phyloP scores from a whole-genome alignment of 2,329 filamentous ascomycete genomes.

The Didymella lethalis region DNA sequence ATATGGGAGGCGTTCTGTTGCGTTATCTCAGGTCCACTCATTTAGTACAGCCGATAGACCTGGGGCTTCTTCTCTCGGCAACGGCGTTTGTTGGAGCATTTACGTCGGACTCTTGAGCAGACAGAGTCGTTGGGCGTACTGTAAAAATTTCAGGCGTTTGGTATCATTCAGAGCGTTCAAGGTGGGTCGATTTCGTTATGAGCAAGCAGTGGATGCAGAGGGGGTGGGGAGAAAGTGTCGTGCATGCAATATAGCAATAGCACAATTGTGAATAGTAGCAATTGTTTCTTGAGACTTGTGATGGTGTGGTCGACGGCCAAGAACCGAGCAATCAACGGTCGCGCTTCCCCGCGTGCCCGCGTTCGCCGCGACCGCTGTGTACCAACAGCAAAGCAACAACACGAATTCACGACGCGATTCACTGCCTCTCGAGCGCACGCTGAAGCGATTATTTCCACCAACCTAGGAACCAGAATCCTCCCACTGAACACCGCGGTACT shows the following conservation, averaged over 20 bases:
- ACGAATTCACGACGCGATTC: background rate
- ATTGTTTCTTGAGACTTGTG: background rate
- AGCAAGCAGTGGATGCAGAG: background rate
- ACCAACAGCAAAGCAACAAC: background rate
- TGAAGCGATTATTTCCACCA: background rate
- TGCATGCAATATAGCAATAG: slow-evolving; percentile 15
- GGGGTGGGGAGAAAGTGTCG: background rate
- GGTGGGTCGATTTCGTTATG: slow-evolving; percentile 1
- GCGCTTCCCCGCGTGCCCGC: slow-evolving; percentile 33
- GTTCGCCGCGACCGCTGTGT: slow-evolving; percentile 5
- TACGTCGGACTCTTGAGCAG: slow-evolving; percentile 7
- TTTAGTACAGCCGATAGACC: slow-evolving; percentile 35
- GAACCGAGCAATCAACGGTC: slow-evolving; percentile 25
- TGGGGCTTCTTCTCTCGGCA: slow-evolving; percentile 26
- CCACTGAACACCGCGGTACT: background rate
- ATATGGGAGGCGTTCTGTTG: slow-evolving; percentile 32
- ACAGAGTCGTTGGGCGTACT: slow-evolving; percentile 7
- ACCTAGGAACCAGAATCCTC: background rate
- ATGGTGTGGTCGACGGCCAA: slow-evolving; percentile 4
- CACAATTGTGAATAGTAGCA: background rate
- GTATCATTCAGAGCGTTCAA: slow-evolving; percentile 14
- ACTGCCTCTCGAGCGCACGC: background rate
- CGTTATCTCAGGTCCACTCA: slow-evolving; percentile 42
- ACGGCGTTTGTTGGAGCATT: slow-evolving; percentile 31
- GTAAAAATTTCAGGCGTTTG: slow-evolving; percentile 19